These are phyloP conservation scores for Tuber microsphaerosporum DNA, from an alignment of 495 filamentous ascomycete genomes.

Conservation along the genomic window DNA sequence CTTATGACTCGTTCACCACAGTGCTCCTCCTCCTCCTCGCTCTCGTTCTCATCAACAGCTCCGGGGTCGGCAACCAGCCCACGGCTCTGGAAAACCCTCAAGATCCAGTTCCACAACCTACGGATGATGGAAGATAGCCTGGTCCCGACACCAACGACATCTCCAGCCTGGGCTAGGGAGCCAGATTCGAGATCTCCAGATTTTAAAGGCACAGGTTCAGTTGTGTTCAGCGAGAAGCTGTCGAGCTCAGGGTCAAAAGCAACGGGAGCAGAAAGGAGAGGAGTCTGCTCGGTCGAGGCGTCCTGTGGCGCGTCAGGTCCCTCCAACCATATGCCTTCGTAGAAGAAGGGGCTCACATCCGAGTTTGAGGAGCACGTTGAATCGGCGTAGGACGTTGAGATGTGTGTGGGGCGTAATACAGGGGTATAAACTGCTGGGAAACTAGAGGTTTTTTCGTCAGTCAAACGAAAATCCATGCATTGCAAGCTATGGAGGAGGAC, in stretches of 20 bases:
- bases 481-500: neutral
- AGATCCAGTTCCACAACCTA: neutral
- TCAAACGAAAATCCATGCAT: neutral
- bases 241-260: neutral
- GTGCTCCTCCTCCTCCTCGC: neutral
- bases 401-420: neutral
- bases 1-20: neutral
- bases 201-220: neutral
- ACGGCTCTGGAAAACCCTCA: neutral
- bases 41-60: neutral
- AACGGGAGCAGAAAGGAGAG: neutral
- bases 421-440: neutral
- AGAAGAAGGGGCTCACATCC: slow-evolving; percentile 3
- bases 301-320: neutral
- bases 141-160: neutral
- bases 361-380: neutral
- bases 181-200: neutral
- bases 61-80: neutral
- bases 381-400: neutral
- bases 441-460: neutral
- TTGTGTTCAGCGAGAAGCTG: neutral
- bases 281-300: neutral
- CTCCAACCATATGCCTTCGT: neutral
- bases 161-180: neutral
- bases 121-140: neutral